Evolutionary conservation across 306 rosid species (phyloP).

Genomic region (Sophora flavescens): DNA sequence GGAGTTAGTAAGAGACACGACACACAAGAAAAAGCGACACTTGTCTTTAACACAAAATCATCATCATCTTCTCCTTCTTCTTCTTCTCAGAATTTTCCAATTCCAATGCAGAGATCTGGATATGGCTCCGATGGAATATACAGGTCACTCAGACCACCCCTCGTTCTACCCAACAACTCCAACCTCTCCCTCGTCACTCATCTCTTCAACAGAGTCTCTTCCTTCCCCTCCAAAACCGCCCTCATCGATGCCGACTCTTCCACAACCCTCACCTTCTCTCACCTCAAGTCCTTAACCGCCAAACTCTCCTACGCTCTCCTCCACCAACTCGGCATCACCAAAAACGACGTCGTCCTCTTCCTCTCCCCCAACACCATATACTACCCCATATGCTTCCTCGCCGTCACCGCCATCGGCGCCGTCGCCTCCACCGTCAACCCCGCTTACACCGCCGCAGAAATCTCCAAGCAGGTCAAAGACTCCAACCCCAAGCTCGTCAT

Average conservation of each 20-base stretch:
- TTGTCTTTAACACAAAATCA: too few species aligned
- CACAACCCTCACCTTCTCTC: slow-evolving; percentile 55
- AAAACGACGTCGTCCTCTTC: slow-evolving; percentile 83
- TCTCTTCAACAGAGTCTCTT: slow-evolving; percentile 63
- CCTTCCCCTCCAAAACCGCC: slow-evolving; percentile 69
- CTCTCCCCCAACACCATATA: slow-evolving; percentile 77
- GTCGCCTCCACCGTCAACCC: slow-evolving; percentile 81
- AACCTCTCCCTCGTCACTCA: slow-evolving; percentile 67
- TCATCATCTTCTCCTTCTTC: too few species aligned
- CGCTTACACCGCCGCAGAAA: slow-evolving; percentile 65
- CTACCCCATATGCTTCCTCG: slow-evolving; percentile 67
- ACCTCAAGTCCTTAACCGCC: slow-evolving; percentile 55
- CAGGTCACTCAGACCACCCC: slow-evolving; percentile 79
- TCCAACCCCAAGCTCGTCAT: slow-evolving; percentile 74
- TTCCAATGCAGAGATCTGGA: slow-evolving; percentile 84
- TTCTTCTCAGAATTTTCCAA: too few species aligned
- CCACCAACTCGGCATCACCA: slow-evolving; percentile 60
- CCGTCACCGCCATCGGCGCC: slow-evolving; percentile 70
- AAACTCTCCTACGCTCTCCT: slow-evolving; percentile 63
- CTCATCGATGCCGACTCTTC: slow-evolving; percentile 71
- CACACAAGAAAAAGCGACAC: too few species aligned
- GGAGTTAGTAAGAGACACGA: too few species aligned
- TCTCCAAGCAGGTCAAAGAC: slow-evolving; percentile 74
- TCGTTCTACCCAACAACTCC: slow-evolving; percentile 53
- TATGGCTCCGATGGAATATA: slow-evolving; percentile 80